phyloP scores from a whole-genome alignment of 306 rosid species.

The Abrus precatorius region DNA sequence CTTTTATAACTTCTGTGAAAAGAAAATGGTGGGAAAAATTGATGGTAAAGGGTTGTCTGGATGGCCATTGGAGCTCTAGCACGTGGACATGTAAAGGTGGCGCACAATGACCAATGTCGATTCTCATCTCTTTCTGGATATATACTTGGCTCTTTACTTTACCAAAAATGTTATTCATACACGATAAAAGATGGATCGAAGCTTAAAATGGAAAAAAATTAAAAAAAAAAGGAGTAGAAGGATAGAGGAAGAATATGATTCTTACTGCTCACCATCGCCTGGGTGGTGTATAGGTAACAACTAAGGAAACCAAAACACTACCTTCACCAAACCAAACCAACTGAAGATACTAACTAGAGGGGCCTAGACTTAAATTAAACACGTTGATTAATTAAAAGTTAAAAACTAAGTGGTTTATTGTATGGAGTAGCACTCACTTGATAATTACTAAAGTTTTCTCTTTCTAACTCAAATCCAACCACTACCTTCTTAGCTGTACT shows the following conservation, averaged over 20 bases:
- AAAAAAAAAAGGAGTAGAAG: too few species aligned
- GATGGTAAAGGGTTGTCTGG: background rate
- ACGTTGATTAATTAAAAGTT: too few species aligned
- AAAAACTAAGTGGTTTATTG: background rate
- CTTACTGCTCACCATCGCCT: too few species aligned
- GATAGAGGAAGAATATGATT: too few species aligned
- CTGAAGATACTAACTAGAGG: background rate
- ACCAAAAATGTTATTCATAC: background rate
- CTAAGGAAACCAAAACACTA: background rate
- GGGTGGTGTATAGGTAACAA: background rate
- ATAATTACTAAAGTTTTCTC: constrained; percentile 14
- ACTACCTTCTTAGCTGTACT: constrained; percentile 42
- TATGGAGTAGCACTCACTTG: background rate
- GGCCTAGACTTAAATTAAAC: background rate
- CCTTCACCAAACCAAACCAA: constrained; percentile 25
- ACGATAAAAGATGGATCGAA: background rate
- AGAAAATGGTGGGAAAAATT: too few species aligned
- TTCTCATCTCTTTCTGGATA: constrained; percentile 33
- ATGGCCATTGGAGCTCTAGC: background rate
- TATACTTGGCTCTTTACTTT: background rate
- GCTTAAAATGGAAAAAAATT: too few species aligned
- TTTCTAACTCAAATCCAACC: constrained; percentile 38
- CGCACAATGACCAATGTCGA: constrained; percentile 34
- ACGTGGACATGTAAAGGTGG: background rate
- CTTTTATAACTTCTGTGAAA: too few species aligned